phyloP scores from a whole-genome alignment of 106 monocot species.

The Acorus gramineus region DNA sequence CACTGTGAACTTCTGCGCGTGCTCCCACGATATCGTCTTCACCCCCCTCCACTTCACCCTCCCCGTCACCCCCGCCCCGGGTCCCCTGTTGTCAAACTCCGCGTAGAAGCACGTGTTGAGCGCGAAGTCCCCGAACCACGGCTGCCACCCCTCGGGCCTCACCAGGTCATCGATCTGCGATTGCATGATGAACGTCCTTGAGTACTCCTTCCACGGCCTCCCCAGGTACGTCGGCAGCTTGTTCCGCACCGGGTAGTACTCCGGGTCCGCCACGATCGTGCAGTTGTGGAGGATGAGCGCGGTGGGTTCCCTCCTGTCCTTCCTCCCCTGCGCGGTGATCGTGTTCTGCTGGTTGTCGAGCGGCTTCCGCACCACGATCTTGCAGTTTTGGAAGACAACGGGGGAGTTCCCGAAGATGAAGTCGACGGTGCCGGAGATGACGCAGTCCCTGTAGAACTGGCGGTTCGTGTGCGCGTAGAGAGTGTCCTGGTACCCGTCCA shows the following conservation, averaged over 20 bases:
- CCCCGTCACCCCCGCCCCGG: conserved; percentile 22
- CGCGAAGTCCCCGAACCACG: conserved; percentile 38
- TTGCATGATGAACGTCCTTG: conserved; percentile 47
- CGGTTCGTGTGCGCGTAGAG: conserved; percentile 57
- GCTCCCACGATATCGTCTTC: conserved; percentile 17
- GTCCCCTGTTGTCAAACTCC: conserved; percentile 45
- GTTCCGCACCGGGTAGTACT: conserved; percentile 1
- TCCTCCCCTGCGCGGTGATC: conserved; percentile 66
- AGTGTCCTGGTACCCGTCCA: conserved; percentile 87
- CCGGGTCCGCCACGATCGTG: conserved; percentile 45
- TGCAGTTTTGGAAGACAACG: conserved; percentile 59
- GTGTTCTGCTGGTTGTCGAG: conserved; percentile 76
- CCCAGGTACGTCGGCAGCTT: conserved; percentile 24
- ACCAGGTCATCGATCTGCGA: conserved; percentile 37
- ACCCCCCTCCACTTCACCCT: conserved; percentile 47
- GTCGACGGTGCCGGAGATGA: conserved; percentile 70
- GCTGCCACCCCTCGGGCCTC: conserved; percentile 41
- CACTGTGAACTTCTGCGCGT: conserved; percentile 28
- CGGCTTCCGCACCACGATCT: conserved; percentile 35
- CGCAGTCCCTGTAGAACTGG: conserved; percentile 65
- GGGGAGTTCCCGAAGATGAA: conserved; percentile 72
- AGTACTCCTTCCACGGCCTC: conserved; percentile 56
- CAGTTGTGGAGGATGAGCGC: conserved; percentile 58
- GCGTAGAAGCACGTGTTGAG: conserved; percentile 39
- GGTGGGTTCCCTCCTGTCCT: conserved; percentile 24